Evolutionary conservation across 2,329 filamentous ascomycete species (phyloP).

Genomic region (Botrytis hyacinthi): DNA sequence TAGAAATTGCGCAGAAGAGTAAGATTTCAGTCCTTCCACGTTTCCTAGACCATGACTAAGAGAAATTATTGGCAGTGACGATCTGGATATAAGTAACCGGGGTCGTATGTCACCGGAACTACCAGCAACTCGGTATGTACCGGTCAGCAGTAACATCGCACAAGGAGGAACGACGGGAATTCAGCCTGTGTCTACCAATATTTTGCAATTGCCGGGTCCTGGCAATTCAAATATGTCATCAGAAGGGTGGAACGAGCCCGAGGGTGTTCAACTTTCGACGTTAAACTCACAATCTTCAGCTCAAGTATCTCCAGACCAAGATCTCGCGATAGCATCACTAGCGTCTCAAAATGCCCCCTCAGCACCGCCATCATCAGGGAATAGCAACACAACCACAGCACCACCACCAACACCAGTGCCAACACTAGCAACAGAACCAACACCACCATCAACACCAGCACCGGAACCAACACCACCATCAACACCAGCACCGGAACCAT

Average conservation of each 20-base stretch:
- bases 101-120: neutral
- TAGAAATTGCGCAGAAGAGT: neutral
- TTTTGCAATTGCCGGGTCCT: neutral
- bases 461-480: too few species aligned
- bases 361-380: neutral
- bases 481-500: too few species aligned
- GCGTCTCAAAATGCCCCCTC: neutral
- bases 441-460: neutral
- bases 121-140: neutral
- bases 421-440: neutral
- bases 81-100: neutral
- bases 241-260: neutral
- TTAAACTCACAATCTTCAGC: neutral
- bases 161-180: neutral
- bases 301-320: neutral
- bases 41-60: neutral
- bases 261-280: neutral
- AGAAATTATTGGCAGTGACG: neutral
- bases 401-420: too few species aligned
- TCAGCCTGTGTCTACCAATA: neutral
- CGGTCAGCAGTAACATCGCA: neutral
- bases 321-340: neutral
- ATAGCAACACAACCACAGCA: neutral
- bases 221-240: neutral
- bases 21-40: neutral